Base-by-base conservation (phyloP, 257 asterid genomes). In the Galeopsis tetrahit region DNA sequence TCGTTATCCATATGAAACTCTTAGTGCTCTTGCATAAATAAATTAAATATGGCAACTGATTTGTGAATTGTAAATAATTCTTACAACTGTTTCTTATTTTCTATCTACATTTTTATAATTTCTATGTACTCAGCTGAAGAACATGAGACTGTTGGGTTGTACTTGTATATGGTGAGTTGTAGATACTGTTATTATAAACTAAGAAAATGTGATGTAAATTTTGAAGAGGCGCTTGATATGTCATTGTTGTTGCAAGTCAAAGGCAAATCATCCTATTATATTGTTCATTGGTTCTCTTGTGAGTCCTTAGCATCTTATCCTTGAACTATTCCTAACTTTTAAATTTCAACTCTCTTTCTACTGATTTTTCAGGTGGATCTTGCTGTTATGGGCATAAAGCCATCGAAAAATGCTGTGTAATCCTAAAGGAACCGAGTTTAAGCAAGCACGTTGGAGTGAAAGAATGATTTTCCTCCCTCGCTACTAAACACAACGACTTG, bases 401-500 rank as follows among this genome's bases (percentile, higher is more conserved):
- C 71, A 85, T 94, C 62, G 97, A 89, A 76, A 84, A 91, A 66
- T 79, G 84, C 83, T 85, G 93, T 56, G 81, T 80, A 53, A 85
- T 97, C 0, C 84, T 94, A 38, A 80, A 46, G 35, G 97, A 91
- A 68, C 82, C 91, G 63, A 88, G 96, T 85, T 82, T 94, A 68
- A 84, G 96, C 73, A 94, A 88, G 82, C 91, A 96, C 61, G 44
- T 63, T 46, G 97, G 97, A 40, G 97, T 94, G 64, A 89, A 93
- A 3, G 97, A 89, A 72, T 97, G 95, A 15, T 93, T 94, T 69
- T 86, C 90, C 39, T 85, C 84, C 34, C 75, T 94, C 17, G 92
- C 87, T 55, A 80, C 84, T 0, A 89, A 87, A 72, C 96, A 92
- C 44, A 80, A 67, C 74, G 88, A 88, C 78, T 78, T 94, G 80